Conservation (phyloP, 2,329 filamentous ascomycete genomes). For the Alternaria novae-zelandiae region DNA sequence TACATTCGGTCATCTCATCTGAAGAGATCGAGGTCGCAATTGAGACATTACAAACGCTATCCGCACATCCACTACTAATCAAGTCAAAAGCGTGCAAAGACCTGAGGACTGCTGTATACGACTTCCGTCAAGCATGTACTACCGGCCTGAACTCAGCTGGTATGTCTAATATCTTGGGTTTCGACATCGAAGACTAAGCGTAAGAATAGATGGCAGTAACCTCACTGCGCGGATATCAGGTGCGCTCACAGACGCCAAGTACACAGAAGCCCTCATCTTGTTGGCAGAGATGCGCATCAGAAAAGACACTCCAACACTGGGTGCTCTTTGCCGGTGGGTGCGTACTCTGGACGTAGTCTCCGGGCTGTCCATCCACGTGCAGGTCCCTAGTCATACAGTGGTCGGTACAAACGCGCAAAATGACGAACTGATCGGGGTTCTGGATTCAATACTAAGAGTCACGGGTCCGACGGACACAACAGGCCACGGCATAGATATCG, state of each 20-base stretch:
- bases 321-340: slow-evolving; percentile 74
- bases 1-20: slow-evolving; percentile 63
- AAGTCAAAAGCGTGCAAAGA: slow-evolving; percentile 74
- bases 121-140: slow-evolving; percentile 72
- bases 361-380: slow-evolving; percentile 64
- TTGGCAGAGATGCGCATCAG: slow-evolving; percentile 74
- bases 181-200: slow-evolving; percentile 1
- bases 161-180: slow-evolving; percentile 23
- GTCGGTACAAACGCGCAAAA: slow-evolving; percentile 56
- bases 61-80: slow-evolving; percentile 66
- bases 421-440: slow-evolving; percentile 59
- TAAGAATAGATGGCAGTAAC: slow-evolving; percentile 60
- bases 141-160: slow-evolving; percentile 67
- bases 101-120: slow-evolving; percentile 70
- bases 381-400: slow-evolving; percentile 46
- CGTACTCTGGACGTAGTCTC: slow-evolving; percentile 73
- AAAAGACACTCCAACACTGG: slow-evolving; percentile 69
- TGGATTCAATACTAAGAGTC: slow-evolving; percentile 69
- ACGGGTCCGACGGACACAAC: slow-evolving; percentile 65
- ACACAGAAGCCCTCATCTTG: slow-evolving; percentile 68
- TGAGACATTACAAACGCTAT: slow-evolving; percentile 66
- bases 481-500: slow-evolving; percentile 24
- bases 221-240: slow-evolving; percentile 71
- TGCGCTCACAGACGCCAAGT: slow-evolving; percentile 69
- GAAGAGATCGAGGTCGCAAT: slow-evolving; percentile 72